A percentile compares a stretch with the other conserved stretches of the same genome.
These are phyloP conservation scores for Hypoxylon subgilvum DNA, from an alignment of 495 filamentous ascomycete species.

Conservation along the genomic window DNA sequence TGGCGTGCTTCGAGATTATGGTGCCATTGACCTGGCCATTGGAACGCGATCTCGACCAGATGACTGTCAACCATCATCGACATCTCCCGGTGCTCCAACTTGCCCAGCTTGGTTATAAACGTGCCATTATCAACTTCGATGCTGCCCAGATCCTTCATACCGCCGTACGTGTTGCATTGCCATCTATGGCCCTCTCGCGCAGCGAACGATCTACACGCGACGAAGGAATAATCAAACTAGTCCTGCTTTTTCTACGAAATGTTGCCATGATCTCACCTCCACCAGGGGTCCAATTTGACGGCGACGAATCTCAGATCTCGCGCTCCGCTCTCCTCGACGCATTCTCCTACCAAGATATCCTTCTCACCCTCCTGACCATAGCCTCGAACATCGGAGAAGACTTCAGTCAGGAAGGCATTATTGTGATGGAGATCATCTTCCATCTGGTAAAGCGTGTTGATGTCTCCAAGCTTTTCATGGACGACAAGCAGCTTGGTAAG, in stretches of 20 bases:
- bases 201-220: conserved; percentile 80
- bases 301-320: conserved; percentile 86
- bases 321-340: conserved; percentile 86
- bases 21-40: conserved; percentile 95
- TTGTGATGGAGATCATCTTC: conserved; percentile 87
- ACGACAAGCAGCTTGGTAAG: conserved; percentile 68
- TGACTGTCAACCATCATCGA: conserved; percentile 90
- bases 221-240: conserved; percentile 89
- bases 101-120: conserved; percentile 87
- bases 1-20: conserved; percentile 89
- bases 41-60: conserved; percentile 73
- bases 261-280: conserved; percentile 81
- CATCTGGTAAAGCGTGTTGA: conserved; percentile 91
- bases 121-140: conserved; percentile 80
- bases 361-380: conserved; percentile 81
- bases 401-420: conserved; percentile 84
- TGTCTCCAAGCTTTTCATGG: conserved; percentile 82
- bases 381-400: conserved; percentile 91
- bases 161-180: conserved; percentile 78
- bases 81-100: conserved; percentile 88
- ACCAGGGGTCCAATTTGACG: conserved; percentile 57
- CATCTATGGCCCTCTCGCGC: conserved; percentile 80
- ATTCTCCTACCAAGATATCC: conserved; percentile 87
- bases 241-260: conserved; percentile 89
- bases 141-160: conserved; percentile 76